A percentile compares a stretch with the other conserved stretches of the same genome.
Evolutionary conservation across 148 eudicot genomes (phyloP).

Genomic region (Cornus florida): DNA sequence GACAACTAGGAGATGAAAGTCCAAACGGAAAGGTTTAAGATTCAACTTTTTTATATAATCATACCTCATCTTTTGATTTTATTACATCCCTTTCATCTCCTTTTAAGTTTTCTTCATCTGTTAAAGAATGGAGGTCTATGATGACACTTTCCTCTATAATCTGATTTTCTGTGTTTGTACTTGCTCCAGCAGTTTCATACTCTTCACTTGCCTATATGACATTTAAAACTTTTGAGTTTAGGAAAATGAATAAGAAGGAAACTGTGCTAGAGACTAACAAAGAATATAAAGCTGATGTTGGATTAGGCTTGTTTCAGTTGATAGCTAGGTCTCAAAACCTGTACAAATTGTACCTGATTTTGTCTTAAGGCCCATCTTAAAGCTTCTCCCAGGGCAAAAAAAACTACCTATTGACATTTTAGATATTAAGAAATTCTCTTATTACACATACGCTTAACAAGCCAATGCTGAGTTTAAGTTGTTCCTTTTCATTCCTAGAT

Average conservation of each 20-base stretch:
- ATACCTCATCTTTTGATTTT: slow-evolving; percentile 8
- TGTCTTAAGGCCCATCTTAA: not conserved
- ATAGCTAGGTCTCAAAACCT: too few relatives aligned
- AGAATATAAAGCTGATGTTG: too few relatives aligned
- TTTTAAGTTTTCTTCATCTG: not conserved
- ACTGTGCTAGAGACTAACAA: not conserved
- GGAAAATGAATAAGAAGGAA: not conserved
- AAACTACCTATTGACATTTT: not conserved
- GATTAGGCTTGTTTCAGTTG: too few relatives aligned
- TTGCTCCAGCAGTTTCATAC: not conserved
- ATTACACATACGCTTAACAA: not conserved
- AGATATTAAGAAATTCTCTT: not conserved
- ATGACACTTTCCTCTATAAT: not conserved
- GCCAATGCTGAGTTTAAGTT: not conserved
- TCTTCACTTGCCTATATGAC: slow-evolving; percentile 8
- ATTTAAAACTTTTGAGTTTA: not conserved
- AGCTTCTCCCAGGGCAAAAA: not conserved
- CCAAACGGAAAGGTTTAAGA: not conserved
- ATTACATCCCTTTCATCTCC: not conserved
- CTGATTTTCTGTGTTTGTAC: not conserved
- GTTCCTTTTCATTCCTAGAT: not conserved
- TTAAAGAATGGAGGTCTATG: not conserved
- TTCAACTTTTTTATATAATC: not conserved
- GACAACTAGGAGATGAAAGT: slow-evolving; percentile 6
- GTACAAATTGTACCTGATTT: too few relatives aligned